phyloP scores from a whole-genome alignment of 371 early-diverging fungal species.

The Zancudomyces culisetae region DNA sequence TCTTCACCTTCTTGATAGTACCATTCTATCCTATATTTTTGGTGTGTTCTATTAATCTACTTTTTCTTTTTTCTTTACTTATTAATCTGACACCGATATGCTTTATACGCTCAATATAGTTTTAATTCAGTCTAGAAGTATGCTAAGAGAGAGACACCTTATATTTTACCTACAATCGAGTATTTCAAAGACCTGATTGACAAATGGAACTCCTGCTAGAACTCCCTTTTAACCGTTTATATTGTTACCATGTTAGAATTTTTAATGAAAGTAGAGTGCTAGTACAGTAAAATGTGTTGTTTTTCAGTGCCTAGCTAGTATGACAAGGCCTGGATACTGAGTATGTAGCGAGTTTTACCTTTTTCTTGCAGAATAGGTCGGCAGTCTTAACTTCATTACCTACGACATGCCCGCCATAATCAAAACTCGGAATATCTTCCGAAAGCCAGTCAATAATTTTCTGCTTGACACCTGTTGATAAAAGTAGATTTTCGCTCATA shows the following conservation, averaged over 20 bases:
- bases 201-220: slow-evolving; percentile 87
- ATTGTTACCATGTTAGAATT: neutral
- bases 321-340: no score
- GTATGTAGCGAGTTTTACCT: slow-evolving; percentile 21
- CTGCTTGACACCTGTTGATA: slow-evolving; percentile 49
- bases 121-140: no score
- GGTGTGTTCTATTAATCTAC: no score
- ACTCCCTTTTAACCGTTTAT: slow-evolving; percentile 34
- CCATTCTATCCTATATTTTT: slow-evolving; percentile 70
- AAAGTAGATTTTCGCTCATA: no score
- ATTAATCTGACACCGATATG: no score
- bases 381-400: slow-evolving; percentile 72
- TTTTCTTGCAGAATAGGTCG: slow-evolving; percentile 58
- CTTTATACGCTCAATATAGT: no score
- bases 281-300: no score
- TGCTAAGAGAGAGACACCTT: neutral
- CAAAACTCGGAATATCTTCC: slow-evolving; percentile 92
- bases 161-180: slow-evolving; percentile 55
- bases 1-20: slow-evolving; percentile 51
- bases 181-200: slow-evolving; percentile 81
- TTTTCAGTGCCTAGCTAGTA: no score
- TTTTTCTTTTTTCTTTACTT: no score
- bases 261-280: neutral
- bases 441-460: slow-evolving; percentile 58
- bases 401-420: slow-evolving; percentile 92